Evolutionary conservation across 257 asterid species (phyloP).

Genomic region (Striga asiatica): DNA sequence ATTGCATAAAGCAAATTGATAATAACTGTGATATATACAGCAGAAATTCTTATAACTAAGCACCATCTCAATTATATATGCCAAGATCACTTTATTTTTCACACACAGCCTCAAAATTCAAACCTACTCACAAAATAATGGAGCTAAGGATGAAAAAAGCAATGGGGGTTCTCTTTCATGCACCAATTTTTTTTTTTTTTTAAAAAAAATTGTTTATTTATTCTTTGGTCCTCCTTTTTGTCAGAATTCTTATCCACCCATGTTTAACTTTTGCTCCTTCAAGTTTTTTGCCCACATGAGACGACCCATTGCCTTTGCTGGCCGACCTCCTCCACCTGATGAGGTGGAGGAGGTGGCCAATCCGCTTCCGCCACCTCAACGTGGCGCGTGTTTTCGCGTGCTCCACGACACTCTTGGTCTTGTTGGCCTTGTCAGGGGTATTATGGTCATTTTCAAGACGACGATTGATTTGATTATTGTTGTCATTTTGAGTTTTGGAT

Average conservation of each 20-base stretch:
- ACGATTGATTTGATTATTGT: conserved; percentile 6
- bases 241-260: conserved; percentile 2
- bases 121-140: not conserved
- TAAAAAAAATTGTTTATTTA: not conserved
- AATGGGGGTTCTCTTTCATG: no score
- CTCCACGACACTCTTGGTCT: conserved; percentile 37
- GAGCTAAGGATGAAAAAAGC: not conserved
- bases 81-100: not conserved
- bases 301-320: conserved; percentile 26
- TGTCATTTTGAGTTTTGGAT: conserved; percentile 14
- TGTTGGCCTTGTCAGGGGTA: conserved; percentile 12
- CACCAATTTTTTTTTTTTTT: not conserved
- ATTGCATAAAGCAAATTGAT: no score
- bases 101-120: not conserved
- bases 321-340: conserved; percentile 49
- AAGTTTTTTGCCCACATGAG: not conserved
- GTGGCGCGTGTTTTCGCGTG: conserved; percentile 34
- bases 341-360: conserved; percentile 69
- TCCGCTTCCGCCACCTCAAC: conserved; percentile 69
- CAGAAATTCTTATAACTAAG: no score
- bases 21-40: no score
- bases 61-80: not conserved
- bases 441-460: no score
- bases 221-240: not conserved
- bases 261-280: not conserved